phyloP scores from a whole-genome alignment of 441 rosid species.

The Isatis lusitanica region DNA sequence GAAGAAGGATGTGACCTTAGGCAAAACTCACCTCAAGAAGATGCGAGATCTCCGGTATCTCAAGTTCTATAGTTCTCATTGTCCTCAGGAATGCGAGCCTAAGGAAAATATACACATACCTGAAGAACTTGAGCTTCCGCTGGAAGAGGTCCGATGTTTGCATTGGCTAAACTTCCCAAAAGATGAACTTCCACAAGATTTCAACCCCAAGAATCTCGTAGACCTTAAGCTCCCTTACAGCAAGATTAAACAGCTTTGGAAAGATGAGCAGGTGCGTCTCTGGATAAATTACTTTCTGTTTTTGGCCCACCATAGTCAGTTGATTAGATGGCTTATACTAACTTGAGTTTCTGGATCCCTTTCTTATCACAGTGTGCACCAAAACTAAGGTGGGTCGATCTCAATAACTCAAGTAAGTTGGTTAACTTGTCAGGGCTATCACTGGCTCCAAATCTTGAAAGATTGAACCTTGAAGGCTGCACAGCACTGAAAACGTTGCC shows the following conservation, averaged over 20 bases:
- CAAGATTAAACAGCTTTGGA: slow-evolving; percentile 20
- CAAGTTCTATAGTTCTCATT: slow-evolving; percentile 20
- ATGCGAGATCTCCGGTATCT: slow-evolving; percentile 19
- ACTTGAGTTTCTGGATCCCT: not conserved
- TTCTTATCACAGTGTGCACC: slow-evolving; percentile 7
- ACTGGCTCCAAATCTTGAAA: slow-evolving; percentile 9
- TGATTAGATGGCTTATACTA: not conserved
- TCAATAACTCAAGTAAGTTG: slow-evolving; percentile 16
- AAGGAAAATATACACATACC: not conserved
- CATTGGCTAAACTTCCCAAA: slow-evolving; percentile 19
- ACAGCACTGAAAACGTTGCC: not conserved
- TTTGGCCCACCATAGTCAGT: not conserved
- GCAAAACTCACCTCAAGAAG: not conserved
- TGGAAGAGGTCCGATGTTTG: slow-evolving; percentile 21
- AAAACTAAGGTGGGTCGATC: slow-evolving; percentile 24
- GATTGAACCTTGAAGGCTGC: slow-evolving; percentile 29
- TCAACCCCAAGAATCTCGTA: slow-evolving; percentile 23
- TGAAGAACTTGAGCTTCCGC: slow-evolving; percentile 6
- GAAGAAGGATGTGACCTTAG: not conserved
- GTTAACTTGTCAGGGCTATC: not conserved
- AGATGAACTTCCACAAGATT: slow-evolving; percentile 13
- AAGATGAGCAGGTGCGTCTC: slow-evolving; percentile 1
- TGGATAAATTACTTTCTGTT: not conserved
- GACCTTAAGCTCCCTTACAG: slow-evolving; percentile 32
- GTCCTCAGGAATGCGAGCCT: slow-evolving; percentile 16